phyloP scores from a whole-genome alignment of 1,139 yeast species.

The Saccharomycopsis hybrid region DNA sequence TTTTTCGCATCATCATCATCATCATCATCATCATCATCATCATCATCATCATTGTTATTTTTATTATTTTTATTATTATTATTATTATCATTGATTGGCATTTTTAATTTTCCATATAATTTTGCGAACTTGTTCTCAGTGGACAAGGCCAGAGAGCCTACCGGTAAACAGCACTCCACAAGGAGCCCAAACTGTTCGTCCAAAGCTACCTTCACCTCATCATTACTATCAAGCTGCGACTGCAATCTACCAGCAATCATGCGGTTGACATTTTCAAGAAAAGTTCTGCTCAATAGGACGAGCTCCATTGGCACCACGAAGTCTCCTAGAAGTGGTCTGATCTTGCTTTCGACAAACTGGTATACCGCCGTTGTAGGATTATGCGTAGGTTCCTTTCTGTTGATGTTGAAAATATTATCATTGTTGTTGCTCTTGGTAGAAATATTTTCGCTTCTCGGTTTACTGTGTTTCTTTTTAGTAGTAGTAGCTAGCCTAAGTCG shows the following conservation, averaged over 20 bases:
- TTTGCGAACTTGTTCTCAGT: conserved; percentile 13
- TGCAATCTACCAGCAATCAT: neutral
- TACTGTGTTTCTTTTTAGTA: neutral
- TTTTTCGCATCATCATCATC: no score
- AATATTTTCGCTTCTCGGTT: neutral
- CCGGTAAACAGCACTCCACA: conserved; percentile 8
- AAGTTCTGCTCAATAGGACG: neutral
- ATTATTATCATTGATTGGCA: no score
- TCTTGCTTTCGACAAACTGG: neutral
- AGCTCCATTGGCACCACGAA: conserved; percentile 10
- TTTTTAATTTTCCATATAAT: conserved; percentile 2
- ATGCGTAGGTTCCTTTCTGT: neutral
- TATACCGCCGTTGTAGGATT: conserved; percentile 7
- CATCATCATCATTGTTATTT: neutral
- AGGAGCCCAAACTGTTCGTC: conserved; percentile 11
- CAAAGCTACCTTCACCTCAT: neutral
- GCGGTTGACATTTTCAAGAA: neutral
- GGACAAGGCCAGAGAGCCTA: neutral
- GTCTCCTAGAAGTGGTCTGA: conserved; percentile 1
- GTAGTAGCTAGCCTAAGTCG: conserved; percentile 4
- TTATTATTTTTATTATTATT: no score
- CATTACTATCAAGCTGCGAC: no score
- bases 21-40: no score
- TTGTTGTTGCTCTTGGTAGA: neutral
- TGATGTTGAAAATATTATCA: neutral